phyloP scores from a whole-genome alignment of 495 filamentous ascomycete species.

The Ramalina intermedia region DNA sequence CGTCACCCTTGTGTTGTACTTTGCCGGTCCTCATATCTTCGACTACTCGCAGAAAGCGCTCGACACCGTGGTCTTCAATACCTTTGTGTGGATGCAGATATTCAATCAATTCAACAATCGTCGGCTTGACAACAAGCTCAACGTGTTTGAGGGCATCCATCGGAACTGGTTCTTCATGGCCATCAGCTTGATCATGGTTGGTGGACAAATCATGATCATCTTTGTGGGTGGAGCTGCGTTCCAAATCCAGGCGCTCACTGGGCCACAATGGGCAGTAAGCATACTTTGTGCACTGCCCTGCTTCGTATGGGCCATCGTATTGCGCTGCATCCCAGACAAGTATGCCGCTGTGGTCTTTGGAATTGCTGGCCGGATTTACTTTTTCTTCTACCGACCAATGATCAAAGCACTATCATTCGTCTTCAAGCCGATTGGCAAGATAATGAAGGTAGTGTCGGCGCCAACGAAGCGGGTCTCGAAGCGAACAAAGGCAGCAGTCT shows the following conservation, averaged over 20 bases:
- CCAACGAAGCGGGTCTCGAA: constrained; percentile 12
- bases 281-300: constrained; percentile 57
- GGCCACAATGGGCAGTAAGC: constrained; percentile 62
- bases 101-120: constrained; percentile 94
- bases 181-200: constrained; percentile 72
- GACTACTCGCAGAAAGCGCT: constrained; percentile 38
- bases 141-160: constrained; percentile 72
- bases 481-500: background rate
- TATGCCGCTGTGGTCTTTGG: constrained; percentile 32
- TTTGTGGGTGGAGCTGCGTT: constrained; percentile 64
- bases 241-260: constrained; percentile 50
- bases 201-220: constrained; percentile 66
- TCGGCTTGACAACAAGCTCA: constrained; percentile 75
- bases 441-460: background rate
- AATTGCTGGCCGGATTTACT: constrained; percentile 9
- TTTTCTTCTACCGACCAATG: constrained; percentile 8
- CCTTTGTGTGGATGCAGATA: constrained; percentile 94
- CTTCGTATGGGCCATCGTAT: constrained; percentile 56
- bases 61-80: constrained; percentile 75
- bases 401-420: constrained; percentile 5
- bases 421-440: constrained; percentile 9
- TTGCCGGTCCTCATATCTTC: constrained; percentile 48
- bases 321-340: constrained; percentile 52
- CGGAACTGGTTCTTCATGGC: constrained; percentile 68
- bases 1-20: constrained; percentile 68